Evolutionary conservation across 805 yeast genomes (phyloP).

Genomic region (Pichia exigua): DNA sequence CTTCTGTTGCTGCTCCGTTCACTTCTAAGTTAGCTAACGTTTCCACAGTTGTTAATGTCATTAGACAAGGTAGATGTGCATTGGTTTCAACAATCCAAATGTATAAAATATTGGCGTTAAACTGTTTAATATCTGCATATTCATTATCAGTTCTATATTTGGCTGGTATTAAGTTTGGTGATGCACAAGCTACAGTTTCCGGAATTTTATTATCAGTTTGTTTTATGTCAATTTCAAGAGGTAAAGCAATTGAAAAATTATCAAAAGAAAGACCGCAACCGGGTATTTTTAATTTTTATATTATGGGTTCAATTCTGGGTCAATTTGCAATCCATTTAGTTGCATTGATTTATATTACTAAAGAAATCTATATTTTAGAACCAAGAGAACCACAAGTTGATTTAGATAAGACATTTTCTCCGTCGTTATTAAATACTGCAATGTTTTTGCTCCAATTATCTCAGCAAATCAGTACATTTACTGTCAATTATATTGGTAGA

Average conservation of each 20-base stretch:
- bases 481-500: conserved; percentile 94
- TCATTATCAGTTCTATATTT: conserved; percentile 87
- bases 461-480: conserved; percentile 96
- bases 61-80: conserved; percentile 98
- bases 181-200: conserved; percentile 95
- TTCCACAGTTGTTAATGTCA: conserved; percentile 82
- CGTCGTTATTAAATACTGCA: conserved; percentile 91
- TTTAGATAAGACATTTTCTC: conserved; percentile 78
- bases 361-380: conserved; percentile 77
- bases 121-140: conserved; percentile 94
- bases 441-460: conserved; percentile 90
- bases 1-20: conserved; percentile 98
- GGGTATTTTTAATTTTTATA: conserved; percentile 89
- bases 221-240: conserved; percentile 91
- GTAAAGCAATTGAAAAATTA: conserved; percentile 80
- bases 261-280: conserved; percentile 95
- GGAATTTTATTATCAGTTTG: conserved; percentile 89
- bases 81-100: conserved; percentile 95
- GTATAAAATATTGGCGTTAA: conserved; percentile 96
- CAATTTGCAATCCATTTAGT: conserved; percentile 91
- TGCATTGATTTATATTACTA: conserved; percentile 74
- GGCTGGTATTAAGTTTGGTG: conserved; percentile 98
- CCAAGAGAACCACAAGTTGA: conserved; percentile 90
- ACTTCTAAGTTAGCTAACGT: conserved; percentile 92
- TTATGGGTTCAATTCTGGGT: conserved; percentile 95